Base-by-base conservation (phyloP, 2,329 filamentous ascomycete genomes). In the Aspergillus ochraceoroseus region DNA sequence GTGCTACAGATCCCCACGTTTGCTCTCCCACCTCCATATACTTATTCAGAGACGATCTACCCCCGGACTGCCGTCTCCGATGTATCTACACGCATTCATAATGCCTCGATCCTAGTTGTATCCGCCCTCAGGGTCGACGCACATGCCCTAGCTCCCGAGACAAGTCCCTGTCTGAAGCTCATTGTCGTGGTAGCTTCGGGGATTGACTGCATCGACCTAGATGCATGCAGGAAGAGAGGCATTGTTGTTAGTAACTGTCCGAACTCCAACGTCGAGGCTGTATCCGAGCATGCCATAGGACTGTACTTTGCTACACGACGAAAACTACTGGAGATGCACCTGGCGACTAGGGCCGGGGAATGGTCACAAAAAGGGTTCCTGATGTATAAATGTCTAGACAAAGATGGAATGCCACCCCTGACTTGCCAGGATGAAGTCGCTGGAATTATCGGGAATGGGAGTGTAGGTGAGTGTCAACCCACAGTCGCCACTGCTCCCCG, bases 371-470 rank as follows among this genome's bases (percentile, higher is more conserved):
- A 58, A 43, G 61, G 61, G n/a, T 62, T 57, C 22, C 44, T 70
- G 46, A 62, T 67, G 44, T 54, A 41, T 43, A 47, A 55, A 25
- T 53, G 38, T 25, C 43, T 51, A 32, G 55, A 49, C 18, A 49
- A 38, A 17, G 46, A 56, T 8, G 65, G 49, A 7, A 51, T 51
- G 18, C 64, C 67, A 15, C 70, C 71, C 28, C 48, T 72, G 47
- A 70, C 66, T 1, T 71, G 67, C 52, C 54, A 59, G 13, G 71
- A 75, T 41, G 73, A 76, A 55, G 63, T 67, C 2, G 52, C 73
- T 47, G 72, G 70, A 1, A 63, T 76, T 40, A 56, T 76, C 37
- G 72, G 73, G 1, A 74, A 74, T 53, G 73, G 73, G 1, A 61
- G 62, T 11, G 56, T 75, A 22, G 72, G 72, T 58, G 29, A 44